Conservation (phyloP, 768 basidiomycete genomes). For the Crassisporium funariophilum region DNA sequence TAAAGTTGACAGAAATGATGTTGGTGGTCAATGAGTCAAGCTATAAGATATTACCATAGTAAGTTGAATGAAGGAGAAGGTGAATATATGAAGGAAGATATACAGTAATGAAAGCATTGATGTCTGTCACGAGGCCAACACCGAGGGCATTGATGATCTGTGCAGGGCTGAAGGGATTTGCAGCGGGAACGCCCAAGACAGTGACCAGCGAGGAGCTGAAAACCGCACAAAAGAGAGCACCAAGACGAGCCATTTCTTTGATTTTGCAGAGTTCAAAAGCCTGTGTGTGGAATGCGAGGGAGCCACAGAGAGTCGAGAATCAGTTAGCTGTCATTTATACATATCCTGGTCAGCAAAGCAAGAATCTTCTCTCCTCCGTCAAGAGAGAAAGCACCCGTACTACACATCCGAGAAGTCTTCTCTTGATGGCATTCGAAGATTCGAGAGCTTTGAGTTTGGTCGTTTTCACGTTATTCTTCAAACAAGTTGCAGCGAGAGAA, state of each 20-base stretch:
- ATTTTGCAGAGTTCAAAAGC: neutral
- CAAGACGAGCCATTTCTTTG: slow-evolving; percentile 7
- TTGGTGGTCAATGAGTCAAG: slow-evolving; percentile 38
- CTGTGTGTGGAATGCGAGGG: neutral
- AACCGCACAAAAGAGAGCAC: slow-evolving; percentile 4
- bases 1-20: slow-evolving; percentile 38
- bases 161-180: slow-evolving; percentile 4
- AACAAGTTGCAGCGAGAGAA: too few relatives aligned
- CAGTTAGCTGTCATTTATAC: too few relatives aligned
- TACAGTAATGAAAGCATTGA: slow-evolving; percentile 43
- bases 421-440: too few relatives aligned
- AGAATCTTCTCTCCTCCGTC: too few relatives aligned
- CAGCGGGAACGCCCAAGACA: slow-evolving; percentile 6
- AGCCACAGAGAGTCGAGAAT: neutral
- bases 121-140: slow-evolving; percentile 41
- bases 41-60: slow-evolving; percentile 21
- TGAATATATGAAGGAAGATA: slow-evolving; percentile 10
- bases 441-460: too few relatives aligned
- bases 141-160: slow-evolving; percentile 40
- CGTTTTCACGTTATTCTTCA: too few relatives aligned
- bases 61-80: neutral
- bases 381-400: too few relatives aligned
- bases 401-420: too few relatives aligned
- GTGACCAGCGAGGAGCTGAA: neutral
- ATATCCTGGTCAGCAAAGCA: too few relatives aligned